Evolutionary conservation across 2,329 filamentous ascomycete genomes (phyloP).

Genomic region (Colletotrichum musae): DNA sequence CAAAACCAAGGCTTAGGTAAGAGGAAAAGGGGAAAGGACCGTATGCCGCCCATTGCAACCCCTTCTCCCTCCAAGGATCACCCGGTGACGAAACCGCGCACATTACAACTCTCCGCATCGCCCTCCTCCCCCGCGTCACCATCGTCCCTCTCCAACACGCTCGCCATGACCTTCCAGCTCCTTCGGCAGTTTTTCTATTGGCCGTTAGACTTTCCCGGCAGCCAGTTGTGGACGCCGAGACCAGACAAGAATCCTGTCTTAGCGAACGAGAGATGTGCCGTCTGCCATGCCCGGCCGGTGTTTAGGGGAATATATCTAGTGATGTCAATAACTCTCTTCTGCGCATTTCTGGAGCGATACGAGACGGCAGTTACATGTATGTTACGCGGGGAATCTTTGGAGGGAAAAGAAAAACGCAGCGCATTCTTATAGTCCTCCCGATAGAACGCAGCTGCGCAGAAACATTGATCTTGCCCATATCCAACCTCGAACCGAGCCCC

Average conservation of each 20-base stretch:
- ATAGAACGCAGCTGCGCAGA: too few relatives aligned
- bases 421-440: too few relatives aligned
- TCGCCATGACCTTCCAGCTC: conserved; percentile 8
- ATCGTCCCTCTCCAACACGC: not conserved
- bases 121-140: not conserved
- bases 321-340: conserved; percentile 9
- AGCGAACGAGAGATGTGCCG: not conserved
- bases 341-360: not conserved
- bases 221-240: conserved; percentile 11
- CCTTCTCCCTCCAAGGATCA: conserved; percentile 1
- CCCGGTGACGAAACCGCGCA: conserved; percentile 13
- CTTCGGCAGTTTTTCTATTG: conserved; percentile 31
- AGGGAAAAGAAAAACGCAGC: too few relatives aligned
- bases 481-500: too few relatives aligned
- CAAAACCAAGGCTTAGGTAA: not conserved
- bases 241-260: too few relatives aligned
- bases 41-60: not conserved
- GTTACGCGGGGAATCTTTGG: not conserved
- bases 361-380: conserved; percentile 1
- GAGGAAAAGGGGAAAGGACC: not conserved
- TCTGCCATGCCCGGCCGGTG: not conserved
- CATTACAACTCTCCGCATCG: conserved; percentile 26
- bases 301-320: not conserved
- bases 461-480: too few relatives aligned
- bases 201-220: conserved; percentile 16